Conservation (phyloP, 352 stramenopile genomes). For the Globisporangium echinulatum region DNA sequence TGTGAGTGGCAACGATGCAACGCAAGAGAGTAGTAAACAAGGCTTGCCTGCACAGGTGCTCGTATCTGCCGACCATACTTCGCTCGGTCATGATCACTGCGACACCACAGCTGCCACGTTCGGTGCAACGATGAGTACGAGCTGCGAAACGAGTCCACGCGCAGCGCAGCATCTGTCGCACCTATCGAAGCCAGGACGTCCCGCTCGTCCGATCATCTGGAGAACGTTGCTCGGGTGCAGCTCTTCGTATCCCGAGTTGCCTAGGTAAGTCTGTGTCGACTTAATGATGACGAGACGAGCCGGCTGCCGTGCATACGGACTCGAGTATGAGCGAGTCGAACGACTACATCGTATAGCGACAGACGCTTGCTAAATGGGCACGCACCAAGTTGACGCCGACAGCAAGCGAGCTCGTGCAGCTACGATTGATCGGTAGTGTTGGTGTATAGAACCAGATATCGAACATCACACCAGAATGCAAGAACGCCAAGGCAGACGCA, state of each 20-base stretch:
- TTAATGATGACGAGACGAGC: constrained; percentile 39
- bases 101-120: constrained; percentile 11
- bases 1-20: neutral
- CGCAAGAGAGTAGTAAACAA: neutral
- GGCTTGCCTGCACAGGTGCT: constrained; percentile 21
- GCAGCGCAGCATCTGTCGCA: neutral
- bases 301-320: constrained; percentile 11
- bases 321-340: no score
- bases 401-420: constrained; percentile 32
- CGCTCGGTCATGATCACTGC: constrained; percentile 26
- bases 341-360: no score
- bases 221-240: constrained; percentile 21
- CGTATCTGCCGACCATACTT: constrained; percentile 15
- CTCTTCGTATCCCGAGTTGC: constrained; percentile 17
- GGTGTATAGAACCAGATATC: neutral
- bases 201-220: constrained; percentile 40
- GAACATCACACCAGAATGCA: neutral
- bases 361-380: no score
- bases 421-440: constrained; percentile 1
- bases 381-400: constrained; percentile 40
- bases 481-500: constrained; percentile 4
- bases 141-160: neutral
- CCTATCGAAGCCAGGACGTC: constrained; percentile 24
- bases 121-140: neutral
- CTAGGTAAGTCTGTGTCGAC: constrained; percentile 29